A percentile compares a stretch with the other conserved stretches of the same genome.
These are phyloP conservation scores for Hypomontagnella monticulosa DNA, from an alignment of 495 filamentous ascomycete genomes.

Conservation along the genomic window DNA sequence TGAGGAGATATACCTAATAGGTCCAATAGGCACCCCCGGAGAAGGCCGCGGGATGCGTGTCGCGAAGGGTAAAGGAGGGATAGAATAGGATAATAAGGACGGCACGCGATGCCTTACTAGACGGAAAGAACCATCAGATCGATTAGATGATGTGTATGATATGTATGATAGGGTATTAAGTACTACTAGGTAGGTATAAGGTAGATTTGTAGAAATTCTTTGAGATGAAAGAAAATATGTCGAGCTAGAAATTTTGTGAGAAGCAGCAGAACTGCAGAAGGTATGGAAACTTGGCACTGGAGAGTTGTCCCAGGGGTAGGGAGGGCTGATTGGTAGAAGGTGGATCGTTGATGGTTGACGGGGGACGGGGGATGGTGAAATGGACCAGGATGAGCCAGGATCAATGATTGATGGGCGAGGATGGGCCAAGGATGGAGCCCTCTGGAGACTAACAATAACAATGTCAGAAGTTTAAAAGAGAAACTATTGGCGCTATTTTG, in stretches of 20 bases:
- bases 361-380: background rate
- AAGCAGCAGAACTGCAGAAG: too few relatives aligned
- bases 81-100: slow-evolving; percentile 6
- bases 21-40: slow-evolving; percentile 35
- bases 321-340: slow-evolving; percentile 20
- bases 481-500: slow-evolving; percentile 15
- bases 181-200: background rate
- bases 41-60: slow-evolving; percentile 29
- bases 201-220: slow-evolving; percentile 32
- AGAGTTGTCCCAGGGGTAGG: slow-evolving; percentile 15
- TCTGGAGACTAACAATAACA: slow-evolving; percentile 2
- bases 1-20: slow-evolving; percentile 32
- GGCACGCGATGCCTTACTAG: slow-evolving; percentile 21
- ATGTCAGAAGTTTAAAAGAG: slow-evolving; percentile 18
- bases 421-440: too few relatives aligned
- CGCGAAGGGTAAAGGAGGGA: slow-evolving; percentile 4
- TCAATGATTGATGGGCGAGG: too few relatives aligned
- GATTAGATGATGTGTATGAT: slow-evolving; percentile 15
- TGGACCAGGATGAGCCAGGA: background rate
- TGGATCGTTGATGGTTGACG: slow-evolving; percentile 30
- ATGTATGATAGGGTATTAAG: slow-evolving; percentile 12
- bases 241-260: slow-evolving; percentile 30
- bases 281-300: slow-evolving; percentile 41
- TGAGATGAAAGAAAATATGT: slow-evolving; percentile 28
- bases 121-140: slow-evolving; percentile 24